Evolutionary conservation across 371 early-diverging fungal genomes (phyloP).

Genomic region (Phascolomyces articulosus): DNA sequence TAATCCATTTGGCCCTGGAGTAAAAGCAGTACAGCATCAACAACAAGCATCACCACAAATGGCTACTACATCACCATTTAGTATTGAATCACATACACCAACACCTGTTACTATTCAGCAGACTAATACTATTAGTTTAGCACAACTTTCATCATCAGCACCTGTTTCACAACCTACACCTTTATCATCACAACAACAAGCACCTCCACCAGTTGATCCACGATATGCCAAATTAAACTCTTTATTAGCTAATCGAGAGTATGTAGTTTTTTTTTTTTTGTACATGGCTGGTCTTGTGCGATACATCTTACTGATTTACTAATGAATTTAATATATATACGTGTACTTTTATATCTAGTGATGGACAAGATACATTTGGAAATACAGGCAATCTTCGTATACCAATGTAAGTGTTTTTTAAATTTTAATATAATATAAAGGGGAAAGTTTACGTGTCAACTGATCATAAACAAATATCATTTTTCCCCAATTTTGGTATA

Average conservation of each 20-base stretch:
- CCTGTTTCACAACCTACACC: neutral
- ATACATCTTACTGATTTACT: too few relatives aligned
- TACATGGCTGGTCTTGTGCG: too few relatives aligned
- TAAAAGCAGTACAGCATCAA: slow-evolving; percentile 14
- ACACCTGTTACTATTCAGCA: slow-evolving; percentile 11
- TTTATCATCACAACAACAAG: neutral
- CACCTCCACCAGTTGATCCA: slow-evolving; percentile 6
- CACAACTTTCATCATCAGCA: neutral
- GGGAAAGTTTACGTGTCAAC: neutral
- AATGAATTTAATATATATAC: too few relatives aligned
- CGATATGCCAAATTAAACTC: slow-evolving; percentile 26
- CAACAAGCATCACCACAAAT: neutral
- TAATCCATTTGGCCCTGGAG: slow-evolving; percentile 26
- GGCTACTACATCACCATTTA: neutral
- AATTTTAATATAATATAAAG: too few relatives aligned
- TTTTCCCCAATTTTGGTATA: neutral
- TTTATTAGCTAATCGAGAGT: slow-evolving; percentile 24
- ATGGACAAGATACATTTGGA: slow-evolving; percentile 58
- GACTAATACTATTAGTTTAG: neutral
- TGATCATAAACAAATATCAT: neutral
- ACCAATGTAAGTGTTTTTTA: slow-evolving; percentile 41
- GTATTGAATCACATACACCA: slow-evolving; percentile 12
- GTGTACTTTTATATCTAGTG: slow-evolving; percentile 16
- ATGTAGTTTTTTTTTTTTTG: neutral
- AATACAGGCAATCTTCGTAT: slow-evolving; percentile 54